Conservation (phyloP, 2,329 filamentous ascomycete species). For the Chaetomium strumarium region DNA sequence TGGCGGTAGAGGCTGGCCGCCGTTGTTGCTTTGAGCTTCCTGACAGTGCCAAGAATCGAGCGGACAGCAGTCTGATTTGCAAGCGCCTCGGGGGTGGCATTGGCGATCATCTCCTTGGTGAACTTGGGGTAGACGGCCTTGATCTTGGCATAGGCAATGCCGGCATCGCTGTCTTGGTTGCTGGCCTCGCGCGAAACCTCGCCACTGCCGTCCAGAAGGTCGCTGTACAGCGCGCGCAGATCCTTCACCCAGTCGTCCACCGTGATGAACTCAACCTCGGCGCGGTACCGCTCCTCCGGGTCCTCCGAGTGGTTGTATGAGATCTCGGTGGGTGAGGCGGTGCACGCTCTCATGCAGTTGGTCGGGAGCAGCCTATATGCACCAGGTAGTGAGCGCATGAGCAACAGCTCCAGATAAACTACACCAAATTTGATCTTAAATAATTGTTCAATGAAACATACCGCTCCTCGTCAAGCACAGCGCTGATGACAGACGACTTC, state of each 20-base stretch:
- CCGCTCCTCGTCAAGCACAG: slow-evolving; percentile 53
- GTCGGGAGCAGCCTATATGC: slow-evolving; percentile 32
- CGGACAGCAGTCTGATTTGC: slow-evolving; percentile 37
- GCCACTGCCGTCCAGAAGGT: slow-evolving; percentile 41
- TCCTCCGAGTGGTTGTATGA: slow-evolving; percentile 45
- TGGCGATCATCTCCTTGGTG: slow-evolving; percentile 36
- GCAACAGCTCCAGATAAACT: too few relatives aligned
- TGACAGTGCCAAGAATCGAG: slow-evolving; percentile 42
- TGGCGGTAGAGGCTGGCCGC: slow-evolving; percentile 39
- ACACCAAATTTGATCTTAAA: too few relatives aligned
- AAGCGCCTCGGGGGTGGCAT: slow-evolving; percentile 36
- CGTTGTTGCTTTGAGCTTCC: slow-evolving; percentile 35
- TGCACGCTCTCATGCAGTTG: slow-evolving; percentile 54
- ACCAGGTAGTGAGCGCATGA: too few relatives aligned
- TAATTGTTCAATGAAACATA: too few relatives aligned
- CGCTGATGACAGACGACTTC: slow-evolving; percentile 58
- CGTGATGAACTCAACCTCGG: slow-evolving; percentile 53
- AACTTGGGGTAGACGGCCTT: slow-evolving; percentile 37
- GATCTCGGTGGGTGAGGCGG: slow-evolving; percentile 55
- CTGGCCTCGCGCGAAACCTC: slow-evolving; percentile 29
- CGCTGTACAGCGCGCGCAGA: slow-evolving; percentile 41
- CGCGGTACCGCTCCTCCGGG: slow-evolving; percentile 31
- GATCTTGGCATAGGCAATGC: slow-evolving; percentile 37
- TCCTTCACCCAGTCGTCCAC: slow-evolving; percentile 48
- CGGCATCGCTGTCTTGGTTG: slow-evolving; percentile 35